Base-by-base conservation (phyloP, 345 rosid genomes). In the Arabidopsis suecica region DNA sequence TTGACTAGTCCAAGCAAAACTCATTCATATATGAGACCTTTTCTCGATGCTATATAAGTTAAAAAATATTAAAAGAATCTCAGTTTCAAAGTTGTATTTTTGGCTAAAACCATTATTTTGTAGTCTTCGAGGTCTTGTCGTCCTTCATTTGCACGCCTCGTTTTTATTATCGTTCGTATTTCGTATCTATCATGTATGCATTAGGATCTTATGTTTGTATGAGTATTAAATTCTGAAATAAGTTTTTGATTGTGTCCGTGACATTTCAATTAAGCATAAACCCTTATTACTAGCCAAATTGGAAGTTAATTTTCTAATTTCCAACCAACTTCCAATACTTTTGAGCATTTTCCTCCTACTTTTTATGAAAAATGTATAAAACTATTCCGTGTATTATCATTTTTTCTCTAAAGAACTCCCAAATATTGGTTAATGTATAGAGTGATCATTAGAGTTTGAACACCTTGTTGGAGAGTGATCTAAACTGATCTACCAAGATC, bases 61-160 rank as follows among this genome's bases (percentile, higher is more conserved):
- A 50, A 34, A 34, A 25, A 6, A 56, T 16, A 55, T 45, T 37
- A 1, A 47, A 58, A 70, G 76, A 77, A 77, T 57, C 71, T 77
- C 32, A 77, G 61, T 56, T 77, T 77, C 67, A 64, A 77, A 77
- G 67, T 77, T 77, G 76, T 77, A 77, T 57, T 77, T 77, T 77
- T 65, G 72, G 76, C 80, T 65, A 71, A 57, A 77, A 62, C 40
- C 80, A 37, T 56, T 65, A 45, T 64, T 50, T 71, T 79, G 81
- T 75, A 80, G 81, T 71, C 83, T 83, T 78, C 86, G 81, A 82
- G 84, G 82, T 68, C 42, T 73, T 61, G 74, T 67, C 72, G 77
- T 82, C 68, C 71, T 74, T 48, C 58, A 50, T 30, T 63, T 77
- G 72, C 76, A 64, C 80, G 80, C 76, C 72, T 77, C 61, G 23